These are phyloP conservation scores for Clitocybe nebularis DNA, from an alignment of 1,284 basidiomycete genomes.

Conservation along the genomic window DNA sequence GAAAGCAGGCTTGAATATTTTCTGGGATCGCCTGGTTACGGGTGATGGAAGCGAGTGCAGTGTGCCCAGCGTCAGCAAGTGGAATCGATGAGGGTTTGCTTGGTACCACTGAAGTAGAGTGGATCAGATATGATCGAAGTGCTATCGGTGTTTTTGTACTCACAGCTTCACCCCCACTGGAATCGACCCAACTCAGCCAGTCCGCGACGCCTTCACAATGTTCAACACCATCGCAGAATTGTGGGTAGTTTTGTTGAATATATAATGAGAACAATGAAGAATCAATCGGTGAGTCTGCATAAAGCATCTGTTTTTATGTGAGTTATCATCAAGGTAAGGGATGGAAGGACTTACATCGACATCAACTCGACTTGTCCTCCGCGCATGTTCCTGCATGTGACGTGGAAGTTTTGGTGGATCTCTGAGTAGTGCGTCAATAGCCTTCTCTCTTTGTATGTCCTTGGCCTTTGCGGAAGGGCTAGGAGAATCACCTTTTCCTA, in stretches of 20 bases:
- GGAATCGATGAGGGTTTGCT: conserved; percentile 82
- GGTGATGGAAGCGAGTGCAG: conserved; percentile 85
- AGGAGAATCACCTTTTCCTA: conserved; percentile 72
- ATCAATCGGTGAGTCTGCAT: conserved; percentile 88
- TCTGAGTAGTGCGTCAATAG: conserved; percentile 46
- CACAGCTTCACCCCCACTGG: conserved; percentile 72
- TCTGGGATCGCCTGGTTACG: conserved; percentile 74
- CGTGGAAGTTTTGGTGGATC: conserved; percentile 52
- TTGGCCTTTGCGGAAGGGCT: conserved; percentile 48
- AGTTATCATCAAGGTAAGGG: not conserved
- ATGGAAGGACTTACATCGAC: conserved; percentile 57
- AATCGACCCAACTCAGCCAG: conserved; percentile 79
- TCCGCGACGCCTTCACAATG: conserved; percentile 73
- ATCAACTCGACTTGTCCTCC: conserved; percentile 76
- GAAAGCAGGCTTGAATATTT: conserved; percentile 73
- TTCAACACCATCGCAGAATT: conserved; percentile 79
- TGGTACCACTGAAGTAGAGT: conserved; percentile 58
- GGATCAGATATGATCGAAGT: conserved; percentile 8
- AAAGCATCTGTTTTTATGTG: conserved; percentile 50
- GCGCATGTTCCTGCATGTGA: conserved; percentile 54
- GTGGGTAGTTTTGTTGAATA: conserved; percentile 89
- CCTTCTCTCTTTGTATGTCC: conserved; percentile 54
- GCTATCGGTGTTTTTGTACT: no score
- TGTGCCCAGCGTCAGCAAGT: conserved; percentile 73
- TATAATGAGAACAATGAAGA: conserved; percentile 86